Percentiles rank a stretch among this genome's conserved stretches.
phyloP scores from a whole-genome alignment of 2,329 filamentous ascomycete genomes.

The Plectosphaerella sp. region DNA sequence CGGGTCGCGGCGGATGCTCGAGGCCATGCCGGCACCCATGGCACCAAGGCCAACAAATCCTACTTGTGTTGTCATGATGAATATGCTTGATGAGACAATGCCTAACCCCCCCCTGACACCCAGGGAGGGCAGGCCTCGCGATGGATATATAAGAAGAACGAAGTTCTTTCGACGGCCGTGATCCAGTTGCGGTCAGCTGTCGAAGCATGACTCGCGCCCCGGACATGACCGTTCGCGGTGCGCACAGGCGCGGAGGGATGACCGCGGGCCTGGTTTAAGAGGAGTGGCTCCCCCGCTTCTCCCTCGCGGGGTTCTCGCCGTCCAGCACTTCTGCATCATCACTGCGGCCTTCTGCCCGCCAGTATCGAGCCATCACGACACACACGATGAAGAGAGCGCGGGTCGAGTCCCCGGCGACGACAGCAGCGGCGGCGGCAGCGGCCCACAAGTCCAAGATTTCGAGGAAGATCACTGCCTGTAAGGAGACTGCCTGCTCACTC shows the following conservation, averaged over 20 bases:
- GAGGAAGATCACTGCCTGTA: constrained; percentile 25
- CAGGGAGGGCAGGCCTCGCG: no score
- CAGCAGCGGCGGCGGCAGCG: background rate
- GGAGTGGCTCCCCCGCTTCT: no score
- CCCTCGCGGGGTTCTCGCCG: no score
- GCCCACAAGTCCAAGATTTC: constrained; percentile 23
- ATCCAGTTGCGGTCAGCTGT: no score
- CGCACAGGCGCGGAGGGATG: no score
- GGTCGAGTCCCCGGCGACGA: constrained; percentile 11
- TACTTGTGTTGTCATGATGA: constrained; percentile 10
- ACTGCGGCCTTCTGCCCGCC: background rate
- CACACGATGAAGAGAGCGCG: constrained; percentile 16
- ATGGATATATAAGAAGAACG: no score
- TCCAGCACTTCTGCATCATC: no score
- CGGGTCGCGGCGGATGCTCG: constrained; percentile 23
- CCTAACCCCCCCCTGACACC: no score
- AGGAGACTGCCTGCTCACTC: constrained; percentile 5
- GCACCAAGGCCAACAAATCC: constrained; percentile 31
- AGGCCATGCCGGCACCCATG: constrained; percentile 32
- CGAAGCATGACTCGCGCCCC: no score
- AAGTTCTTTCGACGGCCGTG: no score
- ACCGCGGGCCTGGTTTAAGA: no score
- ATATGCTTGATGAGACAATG: background rate
- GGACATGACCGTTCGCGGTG: no score
- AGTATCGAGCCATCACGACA: background rate